A percentile compares a stretch with the other conserved stretches of the same genome.
Evolutionary conservation across 352 stramenopile genomes (phyloP).

Genomic region (Detonula confervacea): DNA sequence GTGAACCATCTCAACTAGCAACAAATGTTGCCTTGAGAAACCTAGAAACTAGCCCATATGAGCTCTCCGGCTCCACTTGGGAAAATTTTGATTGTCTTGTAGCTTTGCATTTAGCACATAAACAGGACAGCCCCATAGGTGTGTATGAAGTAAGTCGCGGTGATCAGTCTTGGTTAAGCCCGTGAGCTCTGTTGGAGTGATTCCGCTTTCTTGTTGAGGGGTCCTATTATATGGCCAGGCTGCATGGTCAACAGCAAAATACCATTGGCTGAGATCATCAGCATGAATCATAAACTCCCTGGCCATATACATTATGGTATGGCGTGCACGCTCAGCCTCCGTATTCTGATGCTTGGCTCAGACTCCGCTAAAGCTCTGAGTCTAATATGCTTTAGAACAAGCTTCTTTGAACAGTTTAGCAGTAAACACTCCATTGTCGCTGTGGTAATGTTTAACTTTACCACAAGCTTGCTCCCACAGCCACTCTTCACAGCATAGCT

Average conservation of each 20-base stretch:
- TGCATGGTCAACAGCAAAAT: constrained; percentile 49
- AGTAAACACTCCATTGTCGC: constrained; percentile 45
- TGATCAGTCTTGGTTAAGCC: constrained; percentile 10
- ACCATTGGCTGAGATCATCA: constrained; percentile 32
- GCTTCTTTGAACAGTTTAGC: neutral
- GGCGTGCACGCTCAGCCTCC: constrained; percentile 29
- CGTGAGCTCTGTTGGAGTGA: constrained; percentile 57
- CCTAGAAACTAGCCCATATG: constrained; percentile 55
- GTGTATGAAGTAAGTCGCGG: constrained; percentile 12
- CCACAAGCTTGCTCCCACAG: neutral
- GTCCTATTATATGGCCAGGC: constrained; percentile 47
- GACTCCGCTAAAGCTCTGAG: neutral
- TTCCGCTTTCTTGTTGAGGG: constrained; percentile 22
- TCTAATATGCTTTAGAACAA: neutral
- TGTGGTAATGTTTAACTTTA: constrained; percentile 16
- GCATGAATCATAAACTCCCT: constrained; percentile 37
- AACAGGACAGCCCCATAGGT: constrained; percentile 61
- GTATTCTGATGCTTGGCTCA: constrained; percentile 47
- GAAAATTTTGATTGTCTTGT: constrained; percentile 59
- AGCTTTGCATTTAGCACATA: constrained; percentile 66
- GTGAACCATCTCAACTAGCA: constrained; percentile 25
- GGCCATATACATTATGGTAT: constrained; percentile 41
- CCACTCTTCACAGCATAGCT: neutral
- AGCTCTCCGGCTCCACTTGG: constrained; percentile 48
- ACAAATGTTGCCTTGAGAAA: constrained; percentile 46